Conservation (phyloP, 2,329 filamentous ascomycete species). For the Aspergillus sp. region DNA sequence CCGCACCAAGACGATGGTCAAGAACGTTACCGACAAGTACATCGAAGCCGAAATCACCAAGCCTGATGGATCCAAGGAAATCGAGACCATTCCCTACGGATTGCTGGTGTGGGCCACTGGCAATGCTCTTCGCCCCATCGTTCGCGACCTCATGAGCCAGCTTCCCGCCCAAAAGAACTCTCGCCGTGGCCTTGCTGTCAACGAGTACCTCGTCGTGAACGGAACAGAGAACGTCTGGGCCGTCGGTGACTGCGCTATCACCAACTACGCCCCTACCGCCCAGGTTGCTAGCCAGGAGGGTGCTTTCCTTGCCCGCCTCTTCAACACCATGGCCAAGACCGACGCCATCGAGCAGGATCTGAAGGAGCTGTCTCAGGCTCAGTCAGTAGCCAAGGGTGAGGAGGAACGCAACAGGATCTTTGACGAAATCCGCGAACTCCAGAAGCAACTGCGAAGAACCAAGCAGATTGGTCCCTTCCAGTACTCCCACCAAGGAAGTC, state of each 20-base stretch:
- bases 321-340: conserved; percentile 99
- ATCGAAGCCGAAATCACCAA: conserved; percentile 86
- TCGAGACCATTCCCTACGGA: conserved; percentile 86
- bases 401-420: conserved; percentile 63
- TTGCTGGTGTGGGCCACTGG: conserved; percentile 98
- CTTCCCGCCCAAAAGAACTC: conserved; percentile 96
- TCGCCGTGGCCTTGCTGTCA: conserved; percentile 90
- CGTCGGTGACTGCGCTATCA: conserved; percentile 94
- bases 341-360: conserved; percentile 80
- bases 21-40: conserved; percentile 89
- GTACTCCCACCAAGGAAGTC: conserved; percentile 95
- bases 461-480: conserved; percentile 97
- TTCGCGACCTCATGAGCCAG: conserved; percentile 88
- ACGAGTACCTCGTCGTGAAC: conserved; percentile 98
- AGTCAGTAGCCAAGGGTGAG: conserved; percentile 69
- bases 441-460: conserved; percentile 84
- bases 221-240: conserved; percentile 98
- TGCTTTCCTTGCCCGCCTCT: conserved; percentile 88
- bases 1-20: conserved; percentile 98
- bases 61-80: conserved; percentile 81
- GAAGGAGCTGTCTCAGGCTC: conserved; percentile 66
- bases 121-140: conserved; percentile 86
- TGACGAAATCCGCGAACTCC: conserved; percentile 80
- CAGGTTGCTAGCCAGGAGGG: conserved; percentile 97
- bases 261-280: conserved; percentile 95